Evolutionary conservation across 345 rosid species (phyloP), one percentile per base, ranked within the genome.

Genomic region (Cardamine resedifolia): DNA sequence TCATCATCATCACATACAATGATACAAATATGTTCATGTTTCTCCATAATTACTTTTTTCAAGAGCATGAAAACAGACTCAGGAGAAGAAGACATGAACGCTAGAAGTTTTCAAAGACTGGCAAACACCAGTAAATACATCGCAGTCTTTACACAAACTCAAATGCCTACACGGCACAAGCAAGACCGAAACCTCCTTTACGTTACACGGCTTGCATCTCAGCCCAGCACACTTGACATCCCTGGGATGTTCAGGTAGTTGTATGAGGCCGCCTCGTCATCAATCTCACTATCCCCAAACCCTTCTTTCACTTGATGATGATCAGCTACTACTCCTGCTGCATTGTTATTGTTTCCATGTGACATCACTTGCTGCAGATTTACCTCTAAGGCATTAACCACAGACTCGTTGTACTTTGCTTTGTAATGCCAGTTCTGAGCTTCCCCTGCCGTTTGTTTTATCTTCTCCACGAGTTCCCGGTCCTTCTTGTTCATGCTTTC

Each of bases 151-250:
- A 83, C 98, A 90, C 45, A 92, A 80, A 80, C 98, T 90, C 51
- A 92, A 78, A 65, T 92, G 98, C 83, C 92, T 88, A 74, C 98
- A 92, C 27, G 95, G 98, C 79, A 87, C 81, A 68, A 92, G 79
- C 80, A 92, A 81, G 23, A 92, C 64, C 21, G 87, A 81, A 16
- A 85, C 91, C 72, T 90, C 96, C 80, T 74, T 85, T 15, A 53
- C 64, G 36, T 83, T 88, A 83, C 98, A 92, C 20, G 83, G 86
- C 76, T 81, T 81, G 81, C 98, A 92, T 44, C 70, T 74, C 85
- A 84, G 68, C 23, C 60, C 80, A 75, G 45, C 75, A 5, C 59
- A n/a, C n/a, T 71, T 1, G 81, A 47, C 58, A 81, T 33, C 44
- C 70, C 71, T 68, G 78, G 73, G 72, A 70, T 81, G 81, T 72